Evolutionary conservation across 2,329 filamentous ascomycete species (phyloP), one percentile per base, ranked within the genome.

Genomic region (Neofusicoccum kwambonambiense): DNA sequence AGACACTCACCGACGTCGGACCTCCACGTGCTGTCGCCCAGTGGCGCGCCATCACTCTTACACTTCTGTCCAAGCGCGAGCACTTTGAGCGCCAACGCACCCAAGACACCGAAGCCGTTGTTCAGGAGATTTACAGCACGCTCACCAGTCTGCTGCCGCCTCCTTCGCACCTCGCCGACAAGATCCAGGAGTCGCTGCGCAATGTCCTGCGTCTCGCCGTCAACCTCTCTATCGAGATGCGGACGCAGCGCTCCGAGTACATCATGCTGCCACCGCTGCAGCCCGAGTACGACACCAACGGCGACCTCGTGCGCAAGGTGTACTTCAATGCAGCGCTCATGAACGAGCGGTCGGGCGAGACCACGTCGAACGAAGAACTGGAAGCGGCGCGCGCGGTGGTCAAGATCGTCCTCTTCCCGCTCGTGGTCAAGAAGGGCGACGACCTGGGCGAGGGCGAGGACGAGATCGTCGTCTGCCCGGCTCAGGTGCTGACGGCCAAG

Each of bases 231-330:
- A 89, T 99, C 69, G 93, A 97, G 80, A 99, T 99, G 95, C 93
- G 95, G 75, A 96, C 90, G 15, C 95, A 99, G 77, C 89, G 92
- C 66, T 93, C 95, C 42, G 95, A 98, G 81, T 99, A 97, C 81
- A 95, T 97, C 82, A 99, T 99, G 94, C 88, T 98, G 17, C 94
- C 95, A 34, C 95, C 95, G 4, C 83, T 97, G 64, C 92, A 95
- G 77, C 95, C 95, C 22, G 93, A 97, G 77, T 98, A 97, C 78
- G 93, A 98, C 77, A 90, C 89, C 71, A 92, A 95, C 68, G 95
- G 95, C 70, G 94, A 98, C 73, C 86, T 99, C 8, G 85, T 89
- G 15, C 90, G 91, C 63, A 94, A 93, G 64, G 92, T 98, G 9
- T 85, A 88, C 66, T 99, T 99, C 86, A 97, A 97, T 73, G 90